Conservation (phyloP, 2,329 filamentous ascomycete genomes). For the Colletotrichum magnum region DNA sequence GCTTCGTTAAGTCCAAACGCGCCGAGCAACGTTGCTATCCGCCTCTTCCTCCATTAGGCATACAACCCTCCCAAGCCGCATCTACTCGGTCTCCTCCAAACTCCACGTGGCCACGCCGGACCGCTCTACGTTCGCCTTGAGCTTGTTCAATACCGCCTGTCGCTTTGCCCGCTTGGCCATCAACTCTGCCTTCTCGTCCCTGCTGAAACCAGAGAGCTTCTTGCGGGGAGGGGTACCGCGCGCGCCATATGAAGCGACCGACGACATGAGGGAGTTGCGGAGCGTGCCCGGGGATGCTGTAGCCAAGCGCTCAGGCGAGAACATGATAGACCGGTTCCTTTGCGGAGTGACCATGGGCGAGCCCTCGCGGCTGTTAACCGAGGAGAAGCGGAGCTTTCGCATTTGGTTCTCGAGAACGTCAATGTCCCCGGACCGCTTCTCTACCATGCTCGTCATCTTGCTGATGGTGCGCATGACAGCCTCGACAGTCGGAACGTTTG, state of each 20-base stretch:
- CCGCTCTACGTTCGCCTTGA: constrained; percentile 64
- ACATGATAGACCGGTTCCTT: constrained; percentile 50
- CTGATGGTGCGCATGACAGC: constrained; percentile 91
- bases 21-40: constrained; percentile 3
- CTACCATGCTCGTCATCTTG: constrained; percentile 93
- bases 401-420: constrained; percentile 92
- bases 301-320: constrained; percentile 58
- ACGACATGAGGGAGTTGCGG: constrained; percentile 58
- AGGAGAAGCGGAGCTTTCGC: constrained; percentile 75
- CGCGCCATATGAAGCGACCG: constrained; percentile 54
- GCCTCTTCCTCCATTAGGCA: background rate
- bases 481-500: constrained; percentile 85
- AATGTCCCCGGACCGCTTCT: constrained; percentile 91
- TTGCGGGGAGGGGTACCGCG: constrained; percentile 66
- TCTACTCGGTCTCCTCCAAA: constrained; percentile 63
- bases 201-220: constrained; percentile 73
- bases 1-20: constrained; percentile 23
- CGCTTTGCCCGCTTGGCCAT: constrained; percentile 68
- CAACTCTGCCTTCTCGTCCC: constrained; percentile 70
- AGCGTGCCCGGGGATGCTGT: constrained; percentile 57
- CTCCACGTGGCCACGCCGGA: constrained; percentile 65
- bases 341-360: constrained; percentile 59
- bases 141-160: constrained; percentile 65
- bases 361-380: constrained; percentile 57
- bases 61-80: background rate